Evolutionary conservation across 208 protist species (phyloP).

Genomic region (Leishmania major): DNA sequence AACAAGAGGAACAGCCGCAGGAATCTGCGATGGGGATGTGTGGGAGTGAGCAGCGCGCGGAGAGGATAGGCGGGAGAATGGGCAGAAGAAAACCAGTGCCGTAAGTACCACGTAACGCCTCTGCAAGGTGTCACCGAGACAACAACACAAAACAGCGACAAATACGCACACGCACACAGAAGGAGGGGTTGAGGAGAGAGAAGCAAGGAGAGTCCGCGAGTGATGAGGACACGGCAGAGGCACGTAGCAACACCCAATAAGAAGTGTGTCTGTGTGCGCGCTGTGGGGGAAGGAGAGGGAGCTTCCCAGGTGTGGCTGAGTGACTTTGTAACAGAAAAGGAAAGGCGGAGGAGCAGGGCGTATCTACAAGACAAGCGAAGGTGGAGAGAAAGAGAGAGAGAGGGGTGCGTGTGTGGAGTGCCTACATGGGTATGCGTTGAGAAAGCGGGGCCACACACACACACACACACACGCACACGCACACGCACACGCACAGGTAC

Average conservation of each 20-base stretch:
- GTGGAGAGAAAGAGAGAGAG: not conserved
- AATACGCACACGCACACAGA: not conserved
- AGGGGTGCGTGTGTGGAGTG: not conserved
- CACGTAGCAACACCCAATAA: not conserved
- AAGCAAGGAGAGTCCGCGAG: not conserved
- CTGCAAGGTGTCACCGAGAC: not conserved
- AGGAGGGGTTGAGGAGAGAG: not conserved
- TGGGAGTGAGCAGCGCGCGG: not conserved
- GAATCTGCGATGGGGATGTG: not conserved
- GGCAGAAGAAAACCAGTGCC: not conserved
- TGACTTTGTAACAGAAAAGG: not conserved
- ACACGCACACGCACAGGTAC: no score
- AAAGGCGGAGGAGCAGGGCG: not conserved
- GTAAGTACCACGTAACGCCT: not conserved
- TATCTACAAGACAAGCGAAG: not conserved
- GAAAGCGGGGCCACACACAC: not conserved
- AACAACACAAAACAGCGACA: not conserved
- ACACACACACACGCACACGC: not conserved
- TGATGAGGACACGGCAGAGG: not conserved
- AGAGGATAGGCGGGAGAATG: not conserved
- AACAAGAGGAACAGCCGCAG: not conserved
- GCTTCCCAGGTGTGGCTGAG: not conserved
- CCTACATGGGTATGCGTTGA: not conserved
- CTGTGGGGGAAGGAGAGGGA: not conserved
- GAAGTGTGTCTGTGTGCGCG: not conserved